phyloP scores from a whole-genome alignment of 2,329 filamentous ascomycete species.

The Pseudogymnoascus sp. region DNA sequence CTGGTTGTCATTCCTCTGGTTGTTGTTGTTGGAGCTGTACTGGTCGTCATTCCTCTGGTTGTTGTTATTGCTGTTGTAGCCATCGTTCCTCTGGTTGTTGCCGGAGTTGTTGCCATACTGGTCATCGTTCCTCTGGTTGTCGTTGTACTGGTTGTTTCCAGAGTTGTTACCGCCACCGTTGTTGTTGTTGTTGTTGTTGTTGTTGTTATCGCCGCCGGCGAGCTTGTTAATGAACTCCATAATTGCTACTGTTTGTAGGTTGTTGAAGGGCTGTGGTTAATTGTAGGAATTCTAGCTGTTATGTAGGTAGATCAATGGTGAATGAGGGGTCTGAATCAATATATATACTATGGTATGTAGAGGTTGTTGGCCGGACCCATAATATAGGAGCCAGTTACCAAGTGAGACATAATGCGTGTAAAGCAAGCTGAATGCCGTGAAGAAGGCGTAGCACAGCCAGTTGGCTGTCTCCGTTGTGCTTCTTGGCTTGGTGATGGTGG shows the following conservation, averaged over 20 bases:
- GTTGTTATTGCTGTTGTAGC: slow-evolving; percentile 16
- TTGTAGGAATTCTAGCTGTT: background rate
- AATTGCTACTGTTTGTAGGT: slow-evolving; percentile 13
- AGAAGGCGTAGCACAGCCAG: background rate
- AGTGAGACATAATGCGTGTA: slow-evolving; percentile 6
- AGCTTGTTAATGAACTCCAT: slow-evolving; percentile 53
- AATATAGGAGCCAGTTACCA: slow-evolving; percentile 1
- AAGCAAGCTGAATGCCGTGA: background rate
- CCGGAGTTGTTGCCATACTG: slow-evolving; percentile 17
- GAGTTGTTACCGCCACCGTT: slow-evolving; percentile 22
- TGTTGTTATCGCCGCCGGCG: slow-evolving; percentile 34
- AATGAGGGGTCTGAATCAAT: background rate
- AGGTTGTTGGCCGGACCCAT: background rate
- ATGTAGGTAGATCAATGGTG: background rate
- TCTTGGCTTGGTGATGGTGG: slow-evolving; percentile 1
- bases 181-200: slow-evolving; percentile 28
- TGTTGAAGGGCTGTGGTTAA: background rate
- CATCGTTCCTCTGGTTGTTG: slow-evolving; percentile 11
- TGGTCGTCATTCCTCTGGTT: slow-evolving; percentile 17
- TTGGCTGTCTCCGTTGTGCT: background rate
- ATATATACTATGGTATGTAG: background rate
- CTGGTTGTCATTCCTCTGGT: slow-evolving; percentile 29
- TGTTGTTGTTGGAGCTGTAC: slow-evolving; percentile 17
- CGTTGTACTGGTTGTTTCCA: slow-evolving; percentile 14
- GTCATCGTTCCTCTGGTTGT: slow-evolving; percentile 14